phyloP scores from a whole-genome alignment of 2,329 filamentous ascomycete species.

The Penicillium sp. region DNA sequence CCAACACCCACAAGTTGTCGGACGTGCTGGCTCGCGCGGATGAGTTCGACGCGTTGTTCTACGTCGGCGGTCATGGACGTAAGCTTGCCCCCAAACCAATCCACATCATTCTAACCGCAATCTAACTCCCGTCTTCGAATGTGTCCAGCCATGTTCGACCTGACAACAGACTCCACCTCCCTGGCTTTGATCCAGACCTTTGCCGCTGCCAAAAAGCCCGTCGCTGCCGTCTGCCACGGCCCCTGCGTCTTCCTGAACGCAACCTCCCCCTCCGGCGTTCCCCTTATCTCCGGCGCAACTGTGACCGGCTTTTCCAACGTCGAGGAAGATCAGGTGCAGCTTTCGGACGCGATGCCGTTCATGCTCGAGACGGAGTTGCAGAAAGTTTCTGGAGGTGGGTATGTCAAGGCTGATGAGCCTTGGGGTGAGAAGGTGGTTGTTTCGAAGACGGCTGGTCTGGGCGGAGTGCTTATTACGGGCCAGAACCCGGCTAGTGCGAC shows the following conservation, averaged over 20 bases:
- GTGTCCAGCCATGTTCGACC: constrained; percentile 54
- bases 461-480: constrained; percentile 51
- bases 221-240: constrained; percentile 56
- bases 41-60: constrained; percentile 68
- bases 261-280: constrained; percentile 47
- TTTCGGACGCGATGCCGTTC: constrained; percentile 51
- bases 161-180: constrained; percentile 47
- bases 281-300: constrained; percentile 46
- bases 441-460: constrained; percentile 30
- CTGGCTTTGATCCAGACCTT: constrained; percentile 53
- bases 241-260: constrained; percentile 51
- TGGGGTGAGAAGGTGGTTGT: constrained; percentile 52
- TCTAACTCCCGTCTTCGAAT: too few species aligned
- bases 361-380: constrained; percentile 51
- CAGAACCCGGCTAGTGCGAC: constrained; percentile 54
- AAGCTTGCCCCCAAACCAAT: constrained; percentile 29
- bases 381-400: constrained; percentile 47
- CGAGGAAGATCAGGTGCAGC: constrained; percentile 50
- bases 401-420: constrained; percentile 50
- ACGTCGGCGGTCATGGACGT: constrained; percentile 63
- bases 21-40: constrained; percentile 59
- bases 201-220: constrained; percentile 52
- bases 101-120: too few species aligned
- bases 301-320: constrained; percentile 55
- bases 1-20: constrained; percentile 62